Percentiles rank a stretch among this genome's conserved stretches.
These are phyloP conservation scores for Paxillus involutus DNA, from an alignment of 768 basidiomycete species.

Conservation along the genomic window DNA sequence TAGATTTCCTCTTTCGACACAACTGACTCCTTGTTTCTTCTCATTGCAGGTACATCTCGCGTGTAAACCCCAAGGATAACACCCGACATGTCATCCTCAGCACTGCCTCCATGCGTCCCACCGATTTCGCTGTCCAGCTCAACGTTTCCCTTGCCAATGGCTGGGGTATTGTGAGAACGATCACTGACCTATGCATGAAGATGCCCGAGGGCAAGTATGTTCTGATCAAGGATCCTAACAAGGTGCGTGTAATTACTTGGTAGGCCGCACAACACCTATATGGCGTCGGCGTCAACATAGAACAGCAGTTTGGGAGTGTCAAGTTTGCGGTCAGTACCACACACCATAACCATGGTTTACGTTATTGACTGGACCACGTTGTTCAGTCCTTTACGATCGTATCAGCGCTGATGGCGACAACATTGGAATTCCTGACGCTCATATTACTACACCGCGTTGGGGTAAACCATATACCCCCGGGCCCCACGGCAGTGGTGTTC, in stretches of 20 bases:
- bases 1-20: not conserved
- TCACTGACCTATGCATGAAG: constrained; percentile 93
- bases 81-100: constrained; percentile 95
- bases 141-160: constrained; percentile 95
- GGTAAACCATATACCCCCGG: constrained; percentile 73
- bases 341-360: not conserved
- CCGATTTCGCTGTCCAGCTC: constrained; percentile 92
- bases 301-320: constrained; percentile 82
- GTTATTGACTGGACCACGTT: constrained; percentile 6
- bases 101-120: constrained; percentile 91
- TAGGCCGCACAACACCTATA: not conserved
- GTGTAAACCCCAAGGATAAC: constrained; percentile 90
- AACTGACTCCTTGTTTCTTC: constrained; percentile 12
- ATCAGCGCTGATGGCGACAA: constrained; percentile 62
- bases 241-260: constrained; percentile 49
- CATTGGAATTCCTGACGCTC: constrained; percentile 65
- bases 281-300: constrained; percentile 66
- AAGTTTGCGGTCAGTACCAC: constrained; percentile 77
- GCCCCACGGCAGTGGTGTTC: constrained; percentile 76
- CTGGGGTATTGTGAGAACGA: constrained; percentile 97
- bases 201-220: constrained; percentile 99
- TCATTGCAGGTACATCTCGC: constrained; percentile 81
- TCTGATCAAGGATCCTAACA: constrained; percentile 96
- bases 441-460: constrained; percentile 65
- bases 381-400: constrained; percentile 75